phyloP scores from a whole-genome alignment of 2,329 filamentous ascomycete species.

The Aspergillus candidus region DNA sequence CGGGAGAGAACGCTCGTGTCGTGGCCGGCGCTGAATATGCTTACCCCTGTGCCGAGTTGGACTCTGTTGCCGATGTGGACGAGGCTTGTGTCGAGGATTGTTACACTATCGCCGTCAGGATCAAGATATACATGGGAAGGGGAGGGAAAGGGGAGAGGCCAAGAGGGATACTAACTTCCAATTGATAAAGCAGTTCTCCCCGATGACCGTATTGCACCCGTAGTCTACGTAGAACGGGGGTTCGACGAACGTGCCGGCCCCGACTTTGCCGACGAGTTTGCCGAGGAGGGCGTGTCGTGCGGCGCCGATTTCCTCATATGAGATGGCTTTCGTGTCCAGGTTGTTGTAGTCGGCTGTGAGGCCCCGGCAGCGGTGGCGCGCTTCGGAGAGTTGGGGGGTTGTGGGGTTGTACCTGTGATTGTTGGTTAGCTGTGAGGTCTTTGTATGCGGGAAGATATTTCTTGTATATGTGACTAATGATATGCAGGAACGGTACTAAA shows the following conservation, averaged over 20 bases:
- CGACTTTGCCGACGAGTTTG: slow-evolving; percentile 24
- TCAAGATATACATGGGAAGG: not conserved
- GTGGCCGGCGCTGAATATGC: slow-evolving; percentile 50
- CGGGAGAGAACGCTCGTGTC: slow-evolving; percentile 46
- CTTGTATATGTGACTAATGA: not conserved
- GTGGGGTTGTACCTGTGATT: slow-evolving; percentile 25
- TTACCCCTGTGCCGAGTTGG: slow-evolving; percentile 50
- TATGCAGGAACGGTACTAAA: not conserved
- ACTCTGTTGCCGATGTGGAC: slow-evolving; percentile 50
- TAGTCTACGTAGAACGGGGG: slow-evolving; percentile 29
- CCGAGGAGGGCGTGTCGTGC: slow-evolving; percentile 21
- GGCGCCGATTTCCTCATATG: slow-evolving; percentile 23
- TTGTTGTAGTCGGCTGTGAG: slow-evolving; percentile 25
- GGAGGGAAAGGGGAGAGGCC: too few relatives aligned
- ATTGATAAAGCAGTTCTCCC: slow-evolving; percentile 28
- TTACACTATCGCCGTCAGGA: slow-evolving; percentile 40
- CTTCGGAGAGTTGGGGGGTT: slow-evolving; percentile 21
- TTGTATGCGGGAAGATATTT: not conserved
- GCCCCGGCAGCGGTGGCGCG: slow-evolving; percentile 24
- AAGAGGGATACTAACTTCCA: slow-evolving; percentile 20
- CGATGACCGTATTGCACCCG: slow-evolving; percentile 28
- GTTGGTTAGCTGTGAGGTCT: not conserved
- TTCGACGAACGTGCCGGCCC: slow-evolving; percentile 26
- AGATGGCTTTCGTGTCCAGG: slow-evolving; percentile 19
- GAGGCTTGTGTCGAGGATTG: slow-evolving; percentile 49